A percentile compares a stretch with the other conserved stretches of the same genome.
Conservation (phyloP, 805 yeast species). For the Starmerella cellae region DNA sequence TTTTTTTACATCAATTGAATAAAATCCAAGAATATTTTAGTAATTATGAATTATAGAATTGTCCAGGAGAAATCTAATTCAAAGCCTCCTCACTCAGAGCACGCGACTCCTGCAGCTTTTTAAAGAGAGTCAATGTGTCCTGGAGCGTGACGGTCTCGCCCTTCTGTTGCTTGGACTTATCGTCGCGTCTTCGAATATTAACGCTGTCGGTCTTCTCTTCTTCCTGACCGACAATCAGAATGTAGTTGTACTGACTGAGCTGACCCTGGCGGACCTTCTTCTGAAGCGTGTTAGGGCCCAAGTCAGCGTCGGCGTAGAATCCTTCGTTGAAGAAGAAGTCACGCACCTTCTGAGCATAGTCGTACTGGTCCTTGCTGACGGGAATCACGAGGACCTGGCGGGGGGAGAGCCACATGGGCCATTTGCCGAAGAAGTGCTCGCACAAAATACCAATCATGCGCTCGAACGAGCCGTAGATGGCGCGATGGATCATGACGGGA, state of each 20-base stretch:
- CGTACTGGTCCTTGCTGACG: conserved; percentile 85
- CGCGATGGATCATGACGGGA: conserved; percentile 99
- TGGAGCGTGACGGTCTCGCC: conserved; percentile 60
- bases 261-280: conserved; percentile 98
- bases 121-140: conserved; percentile 56
- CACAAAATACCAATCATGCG: conserved; percentile 98
- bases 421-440: conserved; percentile 96
- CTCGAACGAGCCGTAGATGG: conserved; percentile 94
- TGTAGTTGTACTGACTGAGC: conserved; percentile 84
- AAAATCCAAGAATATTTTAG: no score
- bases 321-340: conserved; percentile 50
- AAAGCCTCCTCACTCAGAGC: conserved; percentile 32
- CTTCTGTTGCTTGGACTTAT: conserved; percentile 84
- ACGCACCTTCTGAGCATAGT: conserved; percentile 74
- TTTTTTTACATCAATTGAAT: no score
- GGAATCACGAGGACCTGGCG: conserved; percentile 94
- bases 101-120: conserved; percentile 54
- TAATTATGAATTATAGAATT: background rate
- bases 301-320: conserved; percentile 84
- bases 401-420: conserved; percentile 99
- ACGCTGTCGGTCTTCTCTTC: conserved; percentile 71
- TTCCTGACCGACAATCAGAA: conserved; percentile 93
- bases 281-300: conserved; percentile 89
- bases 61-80: background rate
- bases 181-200: conserved; percentile 93